Evolutionary conservation across 2,329 filamentous ascomycete genomes (phyloP).

Genomic region (Peltaster fructicola): DNA sequence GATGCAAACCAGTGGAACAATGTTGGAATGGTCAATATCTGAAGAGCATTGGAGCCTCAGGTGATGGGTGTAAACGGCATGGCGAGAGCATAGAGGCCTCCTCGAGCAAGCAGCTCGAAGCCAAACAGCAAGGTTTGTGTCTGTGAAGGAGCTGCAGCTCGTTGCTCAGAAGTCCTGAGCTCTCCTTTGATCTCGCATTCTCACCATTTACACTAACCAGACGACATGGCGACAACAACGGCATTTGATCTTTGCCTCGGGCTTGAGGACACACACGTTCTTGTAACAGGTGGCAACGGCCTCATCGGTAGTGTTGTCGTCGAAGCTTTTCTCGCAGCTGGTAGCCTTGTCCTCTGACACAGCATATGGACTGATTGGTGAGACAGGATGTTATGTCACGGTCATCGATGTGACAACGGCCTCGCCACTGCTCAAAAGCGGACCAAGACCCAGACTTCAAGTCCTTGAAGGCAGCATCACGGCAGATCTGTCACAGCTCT

Average conservation of each 20-base stretch:
- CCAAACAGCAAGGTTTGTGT: no score
- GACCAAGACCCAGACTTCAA: background rate
- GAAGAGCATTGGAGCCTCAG: no score
- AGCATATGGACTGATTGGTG: no score
- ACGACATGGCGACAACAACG: background rate
- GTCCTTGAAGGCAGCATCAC: background rate
- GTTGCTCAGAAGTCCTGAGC: no score
- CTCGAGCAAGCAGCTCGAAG: no score
- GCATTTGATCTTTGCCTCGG: conserved; percentile 18
- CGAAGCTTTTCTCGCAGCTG: conserved; percentile 25
- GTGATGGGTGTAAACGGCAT: no score
- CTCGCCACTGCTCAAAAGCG: background rate
- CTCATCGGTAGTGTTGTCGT: conserved; percentile 24
- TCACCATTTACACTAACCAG: background rate
- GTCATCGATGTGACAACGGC: background rate
- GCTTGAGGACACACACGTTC: conserved; percentile 21
- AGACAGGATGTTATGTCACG: no score
- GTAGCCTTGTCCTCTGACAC: conserved; percentile 26
- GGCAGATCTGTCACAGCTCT: conserved; percentile 5
- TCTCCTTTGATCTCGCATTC: background rate
- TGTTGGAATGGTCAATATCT: no score
- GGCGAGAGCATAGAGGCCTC: no score
- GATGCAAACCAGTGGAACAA: no score
- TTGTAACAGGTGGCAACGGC: conserved; percentile 26
- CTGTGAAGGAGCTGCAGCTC: no score